Evolutionary conservation across 805 yeast species (phyloP), one percentile per base, ranked within the genome.

Genomic region (Teunomyces kruisii): DNA sequence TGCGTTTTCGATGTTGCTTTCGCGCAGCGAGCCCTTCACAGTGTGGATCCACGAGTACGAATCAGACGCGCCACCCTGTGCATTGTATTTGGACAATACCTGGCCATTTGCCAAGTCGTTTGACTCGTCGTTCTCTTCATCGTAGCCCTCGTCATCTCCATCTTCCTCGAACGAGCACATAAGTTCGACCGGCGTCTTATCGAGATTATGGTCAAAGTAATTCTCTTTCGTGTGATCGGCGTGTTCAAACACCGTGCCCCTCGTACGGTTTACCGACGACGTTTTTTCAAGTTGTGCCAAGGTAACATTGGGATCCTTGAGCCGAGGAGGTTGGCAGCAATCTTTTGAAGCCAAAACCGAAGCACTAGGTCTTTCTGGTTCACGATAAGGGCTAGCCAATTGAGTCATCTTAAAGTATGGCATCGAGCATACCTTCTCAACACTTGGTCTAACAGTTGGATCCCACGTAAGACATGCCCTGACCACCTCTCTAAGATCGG

Each of bases 391-490:
- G 26, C 27, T 13, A 33, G 33, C 31, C 35, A 24, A 17, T 9
- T 8, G 10, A 2, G 84, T 71, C 13, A 71, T 70, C 40, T 64
- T 62, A 61, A 86, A 86, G 59, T 81, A 86, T 0, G 75, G 65
- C 78, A 79, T 69, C 12, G 63, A 41, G 47, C 81, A 68, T 26
- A 86, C 52, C 7, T 63, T 62, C 1, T 70, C 69, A 1, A 77
- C 84, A 31, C 76, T 74, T 0, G 80, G 75, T 52, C 95, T 73
- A n/a, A 63, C 58, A n/a, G 64, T 62, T 1, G 96, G 95, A 63
- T 88, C 83, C 96, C 97, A 90, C 41, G 75, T 67, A 28, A 90
- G 68, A 54, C 91, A 86, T 1, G 63, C 54, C 49, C 61, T 63
- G 7, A 74, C 76, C 47, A 67, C 67, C 43, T 63, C 73, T 53